phyloP scores from a whole-genome alignment of 768 basidiomycete species.

The Podaxis sp. region DNA sequence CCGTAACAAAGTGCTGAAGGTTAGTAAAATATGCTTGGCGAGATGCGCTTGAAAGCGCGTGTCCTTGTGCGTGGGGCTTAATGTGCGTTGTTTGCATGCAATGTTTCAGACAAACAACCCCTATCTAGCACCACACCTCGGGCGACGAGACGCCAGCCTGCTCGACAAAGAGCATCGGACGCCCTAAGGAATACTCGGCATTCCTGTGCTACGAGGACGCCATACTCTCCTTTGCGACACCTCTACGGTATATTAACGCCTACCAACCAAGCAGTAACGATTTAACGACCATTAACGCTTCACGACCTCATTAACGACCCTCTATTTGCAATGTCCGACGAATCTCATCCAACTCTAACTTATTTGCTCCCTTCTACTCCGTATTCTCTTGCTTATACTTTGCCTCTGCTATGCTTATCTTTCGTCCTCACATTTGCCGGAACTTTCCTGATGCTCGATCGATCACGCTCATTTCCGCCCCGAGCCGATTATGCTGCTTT shows the following conservation, averaged over 20 bases:
- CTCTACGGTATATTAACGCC: neutral
- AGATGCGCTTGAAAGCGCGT: too few relatives aligned
- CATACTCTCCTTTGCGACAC: slow-evolving; percentile 14
- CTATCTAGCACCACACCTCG: neutral
- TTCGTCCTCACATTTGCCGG: slow-evolving; percentile 62
- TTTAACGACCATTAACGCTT: slow-evolving; percentile 7
- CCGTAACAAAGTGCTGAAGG: too few relatives aligned
- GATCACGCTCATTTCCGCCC: slow-evolving; percentile 61
- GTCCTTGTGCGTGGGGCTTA: too few relatives aligned
- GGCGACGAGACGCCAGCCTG: neutral
- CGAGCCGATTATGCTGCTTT: slow-evolving; percentile 31
- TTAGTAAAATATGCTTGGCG: too few relatives aligned
- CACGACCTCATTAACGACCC: slow-evolving; percentile 14
- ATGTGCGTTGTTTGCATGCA: neutral
- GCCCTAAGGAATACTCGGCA: slow-evolving; percentile 7
- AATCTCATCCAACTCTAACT: slow-evolving; percentile 27
- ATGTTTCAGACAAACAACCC: slow-evolving; percentile 6
- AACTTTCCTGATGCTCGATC: slow-evolving; percentile 70
- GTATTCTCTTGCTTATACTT: slow-evolving; percentile 53
- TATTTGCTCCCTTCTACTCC: slow-evolving; percentile 47
- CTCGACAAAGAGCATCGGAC: slow-evolving; percentile 2
- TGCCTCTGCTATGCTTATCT: slow-evolving; percentile 63
- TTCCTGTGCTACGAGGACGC: slow-evolving; percentile 7
- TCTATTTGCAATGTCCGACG: neutral
- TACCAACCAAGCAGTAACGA: slow-evolving; percentile 9